Evolutionary conservation across 1,284 basidiomycete species (phyloP).

Genomic region (Wallemia ichthyophaga): DNA sequence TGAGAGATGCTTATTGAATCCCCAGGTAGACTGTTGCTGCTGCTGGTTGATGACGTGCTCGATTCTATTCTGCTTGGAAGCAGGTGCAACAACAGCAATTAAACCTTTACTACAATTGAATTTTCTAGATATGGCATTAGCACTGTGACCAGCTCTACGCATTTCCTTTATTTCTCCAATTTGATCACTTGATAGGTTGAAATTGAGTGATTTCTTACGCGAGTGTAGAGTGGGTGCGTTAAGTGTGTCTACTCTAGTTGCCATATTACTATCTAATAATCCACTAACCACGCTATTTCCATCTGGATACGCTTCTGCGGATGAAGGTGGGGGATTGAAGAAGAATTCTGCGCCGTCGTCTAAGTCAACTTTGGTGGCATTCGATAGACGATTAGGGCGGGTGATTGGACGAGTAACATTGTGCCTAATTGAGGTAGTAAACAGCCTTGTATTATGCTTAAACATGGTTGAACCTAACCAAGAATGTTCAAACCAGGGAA

Average conservation of each 20-base stretch:
- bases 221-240: not conserved
- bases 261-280: not conserved
- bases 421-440: not conserved
- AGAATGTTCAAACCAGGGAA: not conserved
- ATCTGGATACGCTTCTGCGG: not conserved
- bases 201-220: not conserved
- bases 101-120: not conserved
- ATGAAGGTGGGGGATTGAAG: not conserved
- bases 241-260: not conserved
- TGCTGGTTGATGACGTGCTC: not conserved
- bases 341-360: not conserved
- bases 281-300: not conserved
- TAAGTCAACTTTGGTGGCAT: not conserved
- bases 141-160: not conserved
- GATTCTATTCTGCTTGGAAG: not conserved
- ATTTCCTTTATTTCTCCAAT: not conserved
- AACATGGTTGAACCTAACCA: not conserved
- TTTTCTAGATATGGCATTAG: not conserved
- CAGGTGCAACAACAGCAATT: not conserved
- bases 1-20: not conserved
- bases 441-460: not conserved
- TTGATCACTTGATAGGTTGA: not conserved
- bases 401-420: not conserved
- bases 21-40: not conserved
- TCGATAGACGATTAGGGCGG: not conserved